Conservation (phyloP, 768 basidiomycete species). For the Trametes coccinea region DNA sequence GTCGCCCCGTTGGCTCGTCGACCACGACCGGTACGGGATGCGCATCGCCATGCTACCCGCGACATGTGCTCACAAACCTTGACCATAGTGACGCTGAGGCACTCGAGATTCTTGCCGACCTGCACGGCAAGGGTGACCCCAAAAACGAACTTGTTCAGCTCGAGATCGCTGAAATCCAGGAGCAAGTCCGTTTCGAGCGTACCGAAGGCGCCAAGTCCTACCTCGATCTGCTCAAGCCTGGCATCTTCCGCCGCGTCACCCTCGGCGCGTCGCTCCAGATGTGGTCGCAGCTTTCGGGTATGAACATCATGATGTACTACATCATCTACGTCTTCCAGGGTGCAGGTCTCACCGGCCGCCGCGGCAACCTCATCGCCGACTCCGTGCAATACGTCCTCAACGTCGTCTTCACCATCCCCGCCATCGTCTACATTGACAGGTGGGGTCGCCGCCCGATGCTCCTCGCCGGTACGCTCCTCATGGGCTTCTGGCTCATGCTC, state of each 20-base stretch:
- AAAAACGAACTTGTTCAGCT: conserved; percentile 63
- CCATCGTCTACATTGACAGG: conserved; percentile 66
- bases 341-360: conserved; percentile 72
- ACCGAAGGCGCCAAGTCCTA: conserved; percentile 72
- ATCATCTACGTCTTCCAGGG: conserved; percentile 73
- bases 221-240: conserved; percentile 62
- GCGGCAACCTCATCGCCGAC: conserved; percentile 74
- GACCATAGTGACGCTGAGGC: conserved; percentile 55
- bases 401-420: conserved; percentile 44
- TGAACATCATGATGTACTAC: conserved; percentile 84
- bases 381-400: conserved; percentile 58
- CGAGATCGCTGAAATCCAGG: conserved; percentile 67
- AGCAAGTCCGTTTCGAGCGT: conserved; percentile 58
- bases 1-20: conserved; percentile 67
- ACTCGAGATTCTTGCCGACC: conserved; percentile 69
- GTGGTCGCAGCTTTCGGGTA: conserved; percentile 77
- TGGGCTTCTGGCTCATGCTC: conserved; percentile 78
- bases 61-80: too few species aligned
- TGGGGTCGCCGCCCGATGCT: conserved; percentile 83
- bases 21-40: conserved; percentile 48
- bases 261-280: conserved; percentile 74
- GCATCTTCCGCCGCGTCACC: conserved; percentile 68
- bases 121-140: conserved; percentile 65
- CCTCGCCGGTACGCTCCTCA: conserved; percentile 59
- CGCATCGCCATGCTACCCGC: too few species aligned